phyloP scores from a whole-genome alignment of 768 basidiomycete genomes.

The Terana coerulea region DNA sequence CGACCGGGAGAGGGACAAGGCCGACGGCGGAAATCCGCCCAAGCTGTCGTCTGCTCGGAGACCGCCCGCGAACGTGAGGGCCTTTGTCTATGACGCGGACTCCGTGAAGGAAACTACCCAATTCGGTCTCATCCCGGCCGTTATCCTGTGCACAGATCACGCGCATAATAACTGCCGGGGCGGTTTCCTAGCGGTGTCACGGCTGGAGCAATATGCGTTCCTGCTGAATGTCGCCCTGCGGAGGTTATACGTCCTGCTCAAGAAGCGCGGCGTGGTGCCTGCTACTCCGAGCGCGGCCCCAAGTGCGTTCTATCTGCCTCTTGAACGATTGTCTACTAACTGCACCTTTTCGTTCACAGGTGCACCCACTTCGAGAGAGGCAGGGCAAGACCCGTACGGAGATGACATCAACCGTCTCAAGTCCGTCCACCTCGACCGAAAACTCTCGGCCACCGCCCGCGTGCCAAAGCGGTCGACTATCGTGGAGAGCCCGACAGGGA shows the following conservation, averaged over 20 bases:
- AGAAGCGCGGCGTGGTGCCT: constrained; percentile 89
- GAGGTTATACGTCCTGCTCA: constrained; percentile 81
- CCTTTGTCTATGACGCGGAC: constrained; percentile 76
- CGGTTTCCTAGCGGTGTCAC: constrained; percentile 89
- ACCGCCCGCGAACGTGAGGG: constrained; percentile 74
- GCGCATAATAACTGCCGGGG: constrained; percentile 57
- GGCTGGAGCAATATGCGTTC: constrained; percentile 97
- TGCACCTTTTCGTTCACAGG: constrained; percentile 24
- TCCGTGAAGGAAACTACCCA: constrained; percentile 63
- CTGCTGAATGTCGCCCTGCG: constrained; percentile 92
- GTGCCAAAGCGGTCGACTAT: constrained; percentile 93
- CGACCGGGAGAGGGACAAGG: constrained; percentile 35
- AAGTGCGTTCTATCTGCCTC: constrained; percentile 17
- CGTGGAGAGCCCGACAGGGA: constrained; percentile 90
- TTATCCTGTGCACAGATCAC: constrained; percentile 78
- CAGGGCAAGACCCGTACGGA: constrained; percentile 73
- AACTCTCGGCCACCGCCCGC: constrained; percentile 89
- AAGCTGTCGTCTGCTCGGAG: constrained; percentile 65
- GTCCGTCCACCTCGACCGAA: constrained; percentile 91
- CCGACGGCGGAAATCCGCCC: constrained; percentile 31
- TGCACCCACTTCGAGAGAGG: constrained; percentile 19
- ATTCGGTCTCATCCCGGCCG: constrained; percentile 69
- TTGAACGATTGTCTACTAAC: background rate
- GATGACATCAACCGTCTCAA: constrained; percentile 96
- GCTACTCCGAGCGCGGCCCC: constrained; percentile 60